Conservation (phyloP, 2,329 filamentous ascomycete genomes). For the Stachybotrys elegans region DNA sequence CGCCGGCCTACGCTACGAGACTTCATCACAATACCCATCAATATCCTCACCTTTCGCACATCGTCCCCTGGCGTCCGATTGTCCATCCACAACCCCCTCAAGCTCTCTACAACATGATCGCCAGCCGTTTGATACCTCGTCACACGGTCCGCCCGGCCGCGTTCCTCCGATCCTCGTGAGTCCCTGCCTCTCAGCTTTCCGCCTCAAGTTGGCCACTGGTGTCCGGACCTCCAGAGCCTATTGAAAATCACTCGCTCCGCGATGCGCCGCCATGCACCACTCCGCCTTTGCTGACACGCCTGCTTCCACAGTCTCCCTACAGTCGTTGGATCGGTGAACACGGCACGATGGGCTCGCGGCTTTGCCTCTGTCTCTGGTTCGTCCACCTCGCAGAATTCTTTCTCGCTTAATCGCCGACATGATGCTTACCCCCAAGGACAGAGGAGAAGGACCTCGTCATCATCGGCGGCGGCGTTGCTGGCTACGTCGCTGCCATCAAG, state of each 20-base stretch:
- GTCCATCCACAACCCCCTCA: constrained; percentile 15
- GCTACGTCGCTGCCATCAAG: constrained; percentile 99
- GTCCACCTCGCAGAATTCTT: constrained; percentile 18
- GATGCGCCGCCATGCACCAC: constrained; percentile 3
- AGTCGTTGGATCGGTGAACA: constrained; percentile 37
- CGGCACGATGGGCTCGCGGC: constrained; percentile 50
- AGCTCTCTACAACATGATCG: constrained; percentile 46
- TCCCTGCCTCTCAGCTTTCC: constrained; percentile 10
- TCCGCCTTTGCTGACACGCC: constrained; percentile 13
- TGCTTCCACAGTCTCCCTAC: constrained; percentile 39
- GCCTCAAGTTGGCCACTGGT: not conserved
- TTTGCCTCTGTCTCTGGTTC: constrained; percentile 55
- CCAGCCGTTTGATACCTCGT: constrained; percentile 56
- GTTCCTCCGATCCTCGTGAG: constrained; percentile 51
- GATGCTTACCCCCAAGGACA: no score
- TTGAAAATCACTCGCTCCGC: constrained; percentile 11
- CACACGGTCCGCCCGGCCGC: constrained; percentile 49
- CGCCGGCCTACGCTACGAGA: not conserved
- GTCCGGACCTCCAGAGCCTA: not conserved
- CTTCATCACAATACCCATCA: not conserved
- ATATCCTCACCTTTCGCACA: no score
- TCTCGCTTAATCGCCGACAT: constrained; percentile 30
- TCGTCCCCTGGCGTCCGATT: constrained; percentile 18
- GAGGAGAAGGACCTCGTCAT: constrained; percentile 96
- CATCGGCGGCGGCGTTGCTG: constrained; percentile 95